Evolutionary conservation across 768 basidiomycete species (phyloP), one percentile per base, ranked within the genome.

Genomic region (Phylloporus scabripes): DNA sequence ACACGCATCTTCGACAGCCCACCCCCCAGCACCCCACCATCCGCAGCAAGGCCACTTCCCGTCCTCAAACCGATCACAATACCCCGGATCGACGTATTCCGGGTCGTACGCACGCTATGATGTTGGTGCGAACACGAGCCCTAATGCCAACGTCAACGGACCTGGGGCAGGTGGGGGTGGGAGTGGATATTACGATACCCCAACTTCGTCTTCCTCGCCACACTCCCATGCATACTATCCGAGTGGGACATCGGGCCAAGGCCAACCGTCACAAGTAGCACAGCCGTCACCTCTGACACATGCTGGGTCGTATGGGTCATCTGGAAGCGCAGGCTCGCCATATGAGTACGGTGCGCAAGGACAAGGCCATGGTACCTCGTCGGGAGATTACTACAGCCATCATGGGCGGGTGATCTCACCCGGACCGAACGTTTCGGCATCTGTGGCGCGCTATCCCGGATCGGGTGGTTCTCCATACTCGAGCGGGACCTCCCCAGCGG

Each of bases 61-160:
- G 2, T 54, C 64, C 46, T 52, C 61, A 9, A 51, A 56, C 1
- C 62, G 60, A 15, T 50, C 66, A 28, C 64, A 66, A 24, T 68
- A 56, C 45, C 46, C 60, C 15, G 42, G 38, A 24, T 50, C 61
- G 24, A 33, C 58, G 4, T 65, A 68, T n/a, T 52, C 63, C 1
- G 52, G 58, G 11, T 56, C 67, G 7, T 66, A 68, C 17, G 45
- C 64, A 9, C 60, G 55, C 10, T 66, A 62, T 7, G 58, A 63
- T 52, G 47, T 67, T 54, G 32, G 66, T 68, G 46, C 64, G 6
- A 59, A 40, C 14, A 7, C 57, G 14, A 60, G 40, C 58, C 52
- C 45, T 42, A 58, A 43, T 18, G 15, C 47, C 21, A 47, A 26
- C 4, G 5, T 42, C 14, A 58, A 36, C 5, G 60, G 57, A 11